These are phyloP conservation scores for Gossypium turneri DNA, from an alignment of 345 rosid species.

Conservation along the genomic window DNA sequence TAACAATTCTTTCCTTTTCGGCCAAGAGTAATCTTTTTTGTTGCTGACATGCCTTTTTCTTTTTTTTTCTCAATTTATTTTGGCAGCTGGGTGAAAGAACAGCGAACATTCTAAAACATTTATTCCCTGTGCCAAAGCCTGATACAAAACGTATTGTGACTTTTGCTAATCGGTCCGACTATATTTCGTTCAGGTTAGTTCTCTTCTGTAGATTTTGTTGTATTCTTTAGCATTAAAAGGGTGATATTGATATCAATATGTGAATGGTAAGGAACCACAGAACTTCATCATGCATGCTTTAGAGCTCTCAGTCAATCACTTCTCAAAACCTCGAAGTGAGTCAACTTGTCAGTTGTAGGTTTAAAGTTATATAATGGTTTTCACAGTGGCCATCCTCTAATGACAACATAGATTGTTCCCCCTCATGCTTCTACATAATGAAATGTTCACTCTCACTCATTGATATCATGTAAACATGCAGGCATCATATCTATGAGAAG, in stretches of 20 bases:
- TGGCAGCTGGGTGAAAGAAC: constrained; percentile 77
- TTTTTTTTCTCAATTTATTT: constrained; percentile 8
- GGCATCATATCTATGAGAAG: constrained; percentile 80
- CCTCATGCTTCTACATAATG: not conserved
- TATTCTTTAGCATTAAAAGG: not conserved
- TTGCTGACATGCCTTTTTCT: not conserved
- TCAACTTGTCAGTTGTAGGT: not conserved
- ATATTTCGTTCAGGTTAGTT: constrained; percentile 83
- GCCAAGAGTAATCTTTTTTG: not conserved
- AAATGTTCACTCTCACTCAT: not conserved
- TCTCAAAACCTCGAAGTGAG: not conserved
- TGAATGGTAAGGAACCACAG: not conserved
- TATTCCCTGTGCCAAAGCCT: constrained; percentile 84
- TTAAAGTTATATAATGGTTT: not conserved
- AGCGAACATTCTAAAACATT: constrained; percentile 69
- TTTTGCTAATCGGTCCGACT: constrained; percentile 74
- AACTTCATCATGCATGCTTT: not conserved
- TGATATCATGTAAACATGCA: constrained; percentile 26
- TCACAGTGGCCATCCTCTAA: not conserved
- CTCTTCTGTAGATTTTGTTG: not conserved
- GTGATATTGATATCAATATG: not conserved
- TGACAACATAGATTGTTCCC: not conserved
- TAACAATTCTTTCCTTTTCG: not conserved
- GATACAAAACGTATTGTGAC: constrained; percentile 79
- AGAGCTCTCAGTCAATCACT: not conserved